These are phyloP conservation scores for Cynara cardunculus DNA, from an alignment of 129 eudicot species.

Conservation along the genomic window DNA sequence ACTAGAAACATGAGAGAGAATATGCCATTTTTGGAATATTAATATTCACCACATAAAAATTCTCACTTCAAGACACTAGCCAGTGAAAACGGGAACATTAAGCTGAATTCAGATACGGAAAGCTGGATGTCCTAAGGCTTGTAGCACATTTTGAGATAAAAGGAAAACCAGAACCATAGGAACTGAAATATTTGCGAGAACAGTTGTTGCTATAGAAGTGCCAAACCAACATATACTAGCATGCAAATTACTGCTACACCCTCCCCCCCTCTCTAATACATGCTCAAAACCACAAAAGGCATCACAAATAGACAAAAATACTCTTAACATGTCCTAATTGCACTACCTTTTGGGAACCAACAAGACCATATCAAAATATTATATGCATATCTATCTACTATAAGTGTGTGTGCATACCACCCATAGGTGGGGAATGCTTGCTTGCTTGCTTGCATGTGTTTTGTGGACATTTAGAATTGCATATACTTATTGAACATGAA, in stretches of 20 bases:
- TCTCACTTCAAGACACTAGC: background rate
- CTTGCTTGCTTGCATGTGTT: background rate
- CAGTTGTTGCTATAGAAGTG: background rate
- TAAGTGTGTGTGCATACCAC: background rate
- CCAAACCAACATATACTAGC: background rate
- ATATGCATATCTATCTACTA: background rate
- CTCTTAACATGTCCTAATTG: background rate
- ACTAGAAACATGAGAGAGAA: background rate
- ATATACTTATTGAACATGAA: background rate
- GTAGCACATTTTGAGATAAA: background rate
- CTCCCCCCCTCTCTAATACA: background rate
- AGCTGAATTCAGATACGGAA: background rate
- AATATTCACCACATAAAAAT: background rate
- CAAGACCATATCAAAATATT: background rate
- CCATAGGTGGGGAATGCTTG: background rate
- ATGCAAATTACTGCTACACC: background rate
- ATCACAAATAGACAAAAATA: background rate
- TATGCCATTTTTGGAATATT: background rate
- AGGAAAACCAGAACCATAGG: background rate
- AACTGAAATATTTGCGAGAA: background rate
- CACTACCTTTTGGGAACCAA: background rate
- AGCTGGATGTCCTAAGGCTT: background rate
- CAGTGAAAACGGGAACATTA: background rate
- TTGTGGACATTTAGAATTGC: background rate
- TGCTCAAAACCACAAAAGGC: background rate